phyloP scores from a whole-genome alignment of 768 basidiomycete species.

The Leccinum barrowsii region DNA sequence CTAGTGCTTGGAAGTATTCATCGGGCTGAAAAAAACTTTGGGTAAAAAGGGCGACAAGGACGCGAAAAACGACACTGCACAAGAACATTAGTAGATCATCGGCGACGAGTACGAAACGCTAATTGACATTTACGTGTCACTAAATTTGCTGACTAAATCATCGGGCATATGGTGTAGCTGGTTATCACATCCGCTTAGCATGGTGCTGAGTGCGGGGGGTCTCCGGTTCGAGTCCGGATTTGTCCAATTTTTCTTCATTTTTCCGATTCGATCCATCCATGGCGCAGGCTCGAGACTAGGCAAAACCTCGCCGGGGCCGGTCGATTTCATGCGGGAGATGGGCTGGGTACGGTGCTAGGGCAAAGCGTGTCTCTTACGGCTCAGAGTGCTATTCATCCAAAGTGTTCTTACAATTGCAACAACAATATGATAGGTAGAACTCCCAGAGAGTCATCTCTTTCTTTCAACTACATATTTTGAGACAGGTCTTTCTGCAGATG shows the following conservation, averaged over 20 bases:
- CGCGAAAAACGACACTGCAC: constrained; percentile 47
- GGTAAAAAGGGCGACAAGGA: constrained; percentile 64
- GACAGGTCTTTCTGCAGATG: constrained; percentile 11
- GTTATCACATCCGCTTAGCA: constrained; percentile 42
- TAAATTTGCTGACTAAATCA: neutral
- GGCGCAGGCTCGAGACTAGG: too few species aligned
- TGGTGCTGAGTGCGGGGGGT: constrained; percentile 34
- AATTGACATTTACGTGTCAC: neutral
- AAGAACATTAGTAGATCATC: constrained; percentile 9
- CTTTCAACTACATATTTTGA: constrained; percentile 36
- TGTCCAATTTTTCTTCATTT: constrained; percentile 17
- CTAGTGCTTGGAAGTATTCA: constrained; percentile 93
- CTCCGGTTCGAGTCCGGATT: constrained; percentile 40
- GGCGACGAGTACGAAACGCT: neutral
- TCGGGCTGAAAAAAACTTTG: constrained; percentile 94
- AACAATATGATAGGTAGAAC: neutral
- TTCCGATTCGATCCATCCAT: too few species aligned
- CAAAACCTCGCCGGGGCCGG: too few species aligned
- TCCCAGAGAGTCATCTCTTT: constrained; percentile 13
- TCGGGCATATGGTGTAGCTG: constrained; percentile 37
- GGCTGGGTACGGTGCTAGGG: neutral
- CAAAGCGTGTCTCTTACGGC: neutral
- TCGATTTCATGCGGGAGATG: neutral
- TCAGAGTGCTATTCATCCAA: neutral
- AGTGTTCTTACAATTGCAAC: neutral